Evolutionary conservation across 2,329 filamentous ascomycete species (phyloP), one percentile per base, ranked within the genome.

Genomic region (Orbilia brochopaga): DNA sequence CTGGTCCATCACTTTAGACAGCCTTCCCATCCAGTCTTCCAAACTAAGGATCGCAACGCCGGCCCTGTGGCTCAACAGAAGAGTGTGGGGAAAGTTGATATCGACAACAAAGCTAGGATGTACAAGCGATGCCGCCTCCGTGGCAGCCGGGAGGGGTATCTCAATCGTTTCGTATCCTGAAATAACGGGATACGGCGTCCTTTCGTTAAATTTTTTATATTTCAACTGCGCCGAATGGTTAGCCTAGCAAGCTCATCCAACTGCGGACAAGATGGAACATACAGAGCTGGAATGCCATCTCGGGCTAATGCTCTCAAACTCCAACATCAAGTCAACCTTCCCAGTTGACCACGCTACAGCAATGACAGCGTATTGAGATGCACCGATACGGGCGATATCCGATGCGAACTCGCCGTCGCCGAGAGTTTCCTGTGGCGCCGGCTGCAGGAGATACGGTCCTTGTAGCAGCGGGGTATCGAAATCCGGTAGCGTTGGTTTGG

Each of bases 361-460:
- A 37, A 73, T 63, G 7, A 64, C 61, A 1, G 70, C 55, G 35
- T 58, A 67, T 23, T 66, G 69, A 5, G 62, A 56, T 4, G 61
- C 58, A 24, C 70, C 62, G 11, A 69, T 62, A 64, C 76, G 75
- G 23, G 76, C 74, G 19, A 77, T 76, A 52, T 77, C 76, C 32
- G 75, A 76, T 13, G 75, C 75, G 27, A 73, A 74, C 24, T 72
- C 62, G 6, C 59, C 66, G 19, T 75, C 74, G 19, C 63, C 70
- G n/a, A 70, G 46, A 13, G 73, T 72, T 40, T 77, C 75, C n/a
- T 64, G 56, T n/a, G 76, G 76, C 2, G 74, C 74, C 1, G 76
- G 76, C 46, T 77, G 73, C 7, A 77, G 72, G 15, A 77, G 64
- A 59, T 76, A 77, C 0, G 76, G 76, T 1, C 76, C 76, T 62